Base-by-base conservation (phyloP, 106 monocot species). In the Dendrobium officinale region DNA sequence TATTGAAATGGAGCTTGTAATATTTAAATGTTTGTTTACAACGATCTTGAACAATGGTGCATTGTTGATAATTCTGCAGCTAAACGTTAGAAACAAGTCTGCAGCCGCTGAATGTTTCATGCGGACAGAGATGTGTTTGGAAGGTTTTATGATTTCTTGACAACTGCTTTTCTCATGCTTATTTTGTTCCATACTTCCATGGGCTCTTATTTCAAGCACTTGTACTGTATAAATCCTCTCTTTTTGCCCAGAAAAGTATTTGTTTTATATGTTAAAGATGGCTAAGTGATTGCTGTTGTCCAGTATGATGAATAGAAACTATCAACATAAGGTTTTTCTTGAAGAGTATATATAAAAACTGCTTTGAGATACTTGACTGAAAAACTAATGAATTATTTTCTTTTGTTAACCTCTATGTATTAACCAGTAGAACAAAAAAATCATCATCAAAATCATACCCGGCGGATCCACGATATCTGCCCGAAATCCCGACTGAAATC, bases 11-110 rank as follows among this genome's bases (percentile, higher is more conserved):
- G 29, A 42, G 4, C 74, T 74, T 44, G 0, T 20, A 40, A 72
- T 72, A 72, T 72, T 33, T 40, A 40, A 16, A 33, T 72, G 4
- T 37, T 72, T 16, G 72, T 47, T 33, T 72, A 44, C 17, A 13
- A 72, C 47, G 29, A n/a, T 31, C 41, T 67, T 79, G 6, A 24
- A 7, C 2, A 13, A 59, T 9, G 1, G 2, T 45, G 27, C 41
- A 11, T 45, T 61, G 10, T 74, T 80, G 33, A 41, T 33, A 18
- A 24, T 7, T 75, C 78, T 90, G 82, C 90, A 99, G 98, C 86
- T 99, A 42, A 99, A 99, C 83, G 91, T 86, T 42, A 91, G 98
- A 81, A 99, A 99, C 79, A 95, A 90, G 73, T 99, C 98, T 83
- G 98, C 98, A 49, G 91, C 95, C 74, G 84, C 87, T 75, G 95